phyloP scores from a whole-genome alignment of 1,139 yeast species.

The Protomyces lactucae-debilis region DNA sequence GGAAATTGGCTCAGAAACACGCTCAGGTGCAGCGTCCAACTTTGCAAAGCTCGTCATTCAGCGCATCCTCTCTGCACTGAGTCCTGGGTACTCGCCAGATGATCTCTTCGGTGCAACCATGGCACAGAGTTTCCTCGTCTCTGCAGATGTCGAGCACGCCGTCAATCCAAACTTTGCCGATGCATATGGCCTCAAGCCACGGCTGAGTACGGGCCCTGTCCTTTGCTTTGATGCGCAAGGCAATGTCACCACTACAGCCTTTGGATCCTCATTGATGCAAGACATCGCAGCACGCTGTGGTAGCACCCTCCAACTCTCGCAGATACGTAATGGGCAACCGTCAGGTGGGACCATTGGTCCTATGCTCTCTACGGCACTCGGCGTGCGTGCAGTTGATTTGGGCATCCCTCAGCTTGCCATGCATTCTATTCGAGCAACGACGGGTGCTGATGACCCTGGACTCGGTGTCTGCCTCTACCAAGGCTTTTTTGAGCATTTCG shows the following conservation, averaged over 20 bases:
- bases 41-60: conserved; percentile 62
- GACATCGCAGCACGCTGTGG: conserved; percentile 42
- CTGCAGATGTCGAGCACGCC: conserved; percentile 97
- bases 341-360: conserved; percentile 99
- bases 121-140: conserved; percentile 78
- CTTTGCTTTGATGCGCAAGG: conserved; percentile 92
- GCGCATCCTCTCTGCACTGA: conserved; percentile 33
- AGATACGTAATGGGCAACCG: conserved; percentile 83
- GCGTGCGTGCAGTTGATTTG: conserved; percentile 81
- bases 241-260: conserved; percentile 87
- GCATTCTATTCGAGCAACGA: conserved; percentile 95
- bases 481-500: conserved; percentile 30
- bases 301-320: conserved; percentile 65
- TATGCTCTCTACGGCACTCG: conserved; percentile 78
- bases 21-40: conserved; percentile 95
- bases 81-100: conserved; percentile 12
- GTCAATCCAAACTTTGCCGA: conserved; percentile 85
- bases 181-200: conserved; percentile 73
- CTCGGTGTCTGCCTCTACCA: conserved; percentile 31
- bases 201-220: conserved; percentile 83
- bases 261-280: conserved; percentile 79
- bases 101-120: conserved; percentile 35
- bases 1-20: conserved; percentile 87
- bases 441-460: conserved; percentile 52
- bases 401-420: conserved; percentile 93